Base-by-base conservation (phyloP, 306 rosid genomes). In the Dryas alaskensis region DNA sequence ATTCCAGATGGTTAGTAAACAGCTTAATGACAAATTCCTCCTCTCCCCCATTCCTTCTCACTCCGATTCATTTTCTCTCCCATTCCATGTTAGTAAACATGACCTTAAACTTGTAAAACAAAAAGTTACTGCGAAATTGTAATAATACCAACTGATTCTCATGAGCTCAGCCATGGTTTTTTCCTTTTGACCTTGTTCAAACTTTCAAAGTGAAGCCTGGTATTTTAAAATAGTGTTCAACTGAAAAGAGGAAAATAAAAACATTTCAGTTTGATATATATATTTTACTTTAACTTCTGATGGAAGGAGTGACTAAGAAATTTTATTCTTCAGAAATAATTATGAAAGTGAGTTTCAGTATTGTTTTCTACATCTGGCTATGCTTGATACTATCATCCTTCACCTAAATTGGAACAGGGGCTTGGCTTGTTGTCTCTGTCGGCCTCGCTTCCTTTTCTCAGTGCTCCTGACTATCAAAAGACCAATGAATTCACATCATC, bases 371-470 rank as follows among this genome's bases (percentile, higher is more conserved):
- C 5, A 60, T 60, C 65, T 31, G 27, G 43, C 65, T 60, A 31
- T 60, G 16, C 9, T 10, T 6, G 7, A 17, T 69, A 45, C 43
- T 8, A 67, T 48, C 0, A 31, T 10, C 19, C 31, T 43, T 43
- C 10, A 19, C 8, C 48, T 45, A 70, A 61, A 58, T 27, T 58
- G 40, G 7, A 47, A 12, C 85, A 92, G 96, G 97, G 91, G 17
- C 86, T 92, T 39, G 81, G 84, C 13, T 79, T 89, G 81, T 69
- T 92, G 85, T 78, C 96, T 14, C 5, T 92, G 8, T 89, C 90
- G 4, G 85, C 93, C 22, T 5, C 79, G 52, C 66, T 91, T 70
- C 81, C 84, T 71, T 80, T 86, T 69, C 39, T 76, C 31, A 22
- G 7, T 73, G 67, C 62, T 67, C 76, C 83, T 16, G 73, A 47